phyloP scores from a whole-genome alignment of 352 stramenopile species.

The Globisporangium echinulatum region DNA sequence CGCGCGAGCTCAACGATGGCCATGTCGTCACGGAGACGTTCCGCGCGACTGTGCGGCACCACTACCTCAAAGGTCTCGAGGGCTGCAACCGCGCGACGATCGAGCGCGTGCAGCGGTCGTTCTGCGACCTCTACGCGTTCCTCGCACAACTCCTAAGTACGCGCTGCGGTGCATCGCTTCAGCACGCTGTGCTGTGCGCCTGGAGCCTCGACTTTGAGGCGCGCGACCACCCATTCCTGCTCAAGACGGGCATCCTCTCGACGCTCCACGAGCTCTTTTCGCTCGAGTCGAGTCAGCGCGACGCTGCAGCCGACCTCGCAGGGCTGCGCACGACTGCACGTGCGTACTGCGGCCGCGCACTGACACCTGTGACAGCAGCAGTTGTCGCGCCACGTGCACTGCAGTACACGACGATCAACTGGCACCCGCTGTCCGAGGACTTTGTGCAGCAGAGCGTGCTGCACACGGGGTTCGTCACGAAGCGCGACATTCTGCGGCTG shows the following conservation, averaged over 20 bases:
- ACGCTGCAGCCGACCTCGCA: conserved; percentile 25
- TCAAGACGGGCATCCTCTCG: conserved; percentile 73
- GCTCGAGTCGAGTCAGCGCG: conserved; percentile 39
- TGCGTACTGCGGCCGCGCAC: conserved; percentile 5
- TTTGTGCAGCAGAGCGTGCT: conserved; percentile 77
- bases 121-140: conserved; percentile 69
- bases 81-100: conserved; percentile 61
- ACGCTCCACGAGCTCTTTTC: conserved; percentile 74
- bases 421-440: conserved; percentile 69
- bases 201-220: conserved; percentile 84
- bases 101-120: conserved; percentile 53
- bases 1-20: conserved; percentile 66
- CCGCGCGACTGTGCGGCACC: conserved; percentile 75
- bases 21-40: conserved; percentile 79
- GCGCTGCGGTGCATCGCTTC: conserved; percentile 26
- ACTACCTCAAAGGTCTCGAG: conserved; percentile 85
- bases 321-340: conserved; percentile 14
- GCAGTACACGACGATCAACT: conserved; percentile 49
- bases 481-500: conserved; percentile 68
- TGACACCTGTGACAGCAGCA: background rate
- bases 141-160: conserved; percentile 49
- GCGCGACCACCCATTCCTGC: conserved; percentile 70
- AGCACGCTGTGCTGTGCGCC: conserved; percentile 73
- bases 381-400: background rate
- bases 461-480: conserved; percentile 61